phyloP scores from a whole-genome alignment of 208 protist genomes.

The Acanthamoeba lenticulata region DNA sequence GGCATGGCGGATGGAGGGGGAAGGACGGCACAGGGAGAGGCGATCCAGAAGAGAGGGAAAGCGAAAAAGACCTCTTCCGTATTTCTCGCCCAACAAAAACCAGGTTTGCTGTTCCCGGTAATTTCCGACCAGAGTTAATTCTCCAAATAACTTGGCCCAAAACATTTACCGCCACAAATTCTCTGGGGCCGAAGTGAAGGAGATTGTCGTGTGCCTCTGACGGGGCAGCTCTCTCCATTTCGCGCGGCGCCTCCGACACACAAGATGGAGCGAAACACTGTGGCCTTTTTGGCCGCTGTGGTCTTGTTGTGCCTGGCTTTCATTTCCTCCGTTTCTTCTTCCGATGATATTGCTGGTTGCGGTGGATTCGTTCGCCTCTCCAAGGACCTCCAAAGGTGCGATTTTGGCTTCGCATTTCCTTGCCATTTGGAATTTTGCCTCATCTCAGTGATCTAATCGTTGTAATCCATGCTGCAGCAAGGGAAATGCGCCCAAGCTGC shows the following conservation, averaged over 20 bases:
- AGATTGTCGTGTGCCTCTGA: background rate
- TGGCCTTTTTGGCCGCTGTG: background rate
- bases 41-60: slow-evolving; percentile 67
- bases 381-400: slow-evolving; percentile 57
- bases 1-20: slow-evolving; percentile 45
- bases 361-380: slow-evolving; percentile 64
- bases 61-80: background rate
- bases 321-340: background rate
- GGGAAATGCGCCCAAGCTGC: background rate
- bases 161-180: too few species aligned
- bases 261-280: background rate
- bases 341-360: slow-evolving; percentile 49
- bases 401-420: background rate
- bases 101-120: background rate
- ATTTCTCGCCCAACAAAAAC: slow-evolving; percentile 9
- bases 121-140: background rate
- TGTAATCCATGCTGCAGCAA: background rate
- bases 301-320: background rate
- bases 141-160: too few species aligned
- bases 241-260: background rate
- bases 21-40: slow-evolving; percentile 50
- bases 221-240: slow-evolving; percentile 17
- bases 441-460: background rate
- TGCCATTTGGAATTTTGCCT: background rate
- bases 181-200: background rate